Evolutionary conservation across 78 protist genomes (phyloP), one percentile per base, ranked within the genome.

Genomic region (Dictyostelium capitatum): DNA sequence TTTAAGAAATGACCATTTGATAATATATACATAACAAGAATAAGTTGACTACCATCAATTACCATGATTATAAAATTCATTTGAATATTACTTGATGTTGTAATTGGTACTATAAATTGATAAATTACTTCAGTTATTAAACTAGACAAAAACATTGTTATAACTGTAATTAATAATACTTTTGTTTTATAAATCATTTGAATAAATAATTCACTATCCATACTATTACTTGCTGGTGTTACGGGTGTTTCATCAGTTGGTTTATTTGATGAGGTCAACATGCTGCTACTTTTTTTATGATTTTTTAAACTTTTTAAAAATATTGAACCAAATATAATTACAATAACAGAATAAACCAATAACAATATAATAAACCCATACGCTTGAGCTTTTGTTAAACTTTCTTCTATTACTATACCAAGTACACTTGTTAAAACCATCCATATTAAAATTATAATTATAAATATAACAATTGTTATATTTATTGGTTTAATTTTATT

Each of bases 111-210:
- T 67, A 28, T 12, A 67, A 67, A 32, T 28, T 67, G 30, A 17
- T 30, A 67, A 14, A 67, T 47, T 12, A 67, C 30, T 32, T 67
- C 75, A 14, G 25, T 47, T 14, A 62, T 41, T 8, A 80, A 28
- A n/a, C 43, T 80, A 37, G n/a, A 11, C 2, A 32, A 37, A 14
- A 62, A 37, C 2, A 67, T 41, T 23, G 30, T 4, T 17, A 41
- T 25, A 4, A 80, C 8, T 6, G 67, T 46, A 6, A n/a, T 30
- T 32, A 46, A 19, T 30, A 80, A 23, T 14, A 80, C 53, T 80
- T 80, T 80, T 3, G 87, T 80, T 46, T 62, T 80, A 25, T 46
- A 46, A 19, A 80, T 80, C 87, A 80, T 80, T 19, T 46, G 25
- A 46, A 46, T n/a, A 62, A 23, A 80, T 14, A 62, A 37, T 62